Evolutionary conservation across 805 yeast genomes (phyloP).

Genomic region (Kuraishia piskuri): DNA sequence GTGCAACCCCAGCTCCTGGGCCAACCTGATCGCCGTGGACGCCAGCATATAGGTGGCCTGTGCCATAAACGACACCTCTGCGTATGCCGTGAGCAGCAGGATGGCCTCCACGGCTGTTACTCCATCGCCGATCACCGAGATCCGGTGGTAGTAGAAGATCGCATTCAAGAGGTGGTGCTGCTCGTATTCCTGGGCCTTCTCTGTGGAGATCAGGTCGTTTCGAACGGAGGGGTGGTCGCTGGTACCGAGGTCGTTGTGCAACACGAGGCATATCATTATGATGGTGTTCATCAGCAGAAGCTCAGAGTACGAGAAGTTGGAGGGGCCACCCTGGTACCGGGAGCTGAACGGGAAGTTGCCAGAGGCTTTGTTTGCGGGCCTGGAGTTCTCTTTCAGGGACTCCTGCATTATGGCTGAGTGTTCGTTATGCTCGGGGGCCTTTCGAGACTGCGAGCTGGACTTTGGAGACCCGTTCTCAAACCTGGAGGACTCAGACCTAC

Average conservation of each 20-base stretch:
- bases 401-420: neutral
- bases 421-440: no score
- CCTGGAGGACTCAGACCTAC: no score
- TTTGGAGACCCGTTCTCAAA: no score
- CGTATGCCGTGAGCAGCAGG: constrained; percentile 33
- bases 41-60: constrained; percentile 33
- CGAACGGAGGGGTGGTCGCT: constrained; percentile 1
- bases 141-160: constrained; percentile 43
- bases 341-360: no score
- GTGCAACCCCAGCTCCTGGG: constrained; percentile 51
- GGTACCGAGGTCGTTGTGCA: constrained; percentile 5
- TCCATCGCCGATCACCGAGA: constrained; percentile 43
- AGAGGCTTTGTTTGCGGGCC: no score
- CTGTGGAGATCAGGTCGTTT: constrained; percentile 6
- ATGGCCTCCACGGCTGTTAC: constrained; percentile 42
- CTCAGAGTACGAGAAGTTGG: constrained; percentile 20
- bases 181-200: constrained; percentile 18
- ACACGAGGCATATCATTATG: constrained; percentile 14
- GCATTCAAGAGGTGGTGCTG: constrained; percentile 28
- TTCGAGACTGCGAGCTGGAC: no score
- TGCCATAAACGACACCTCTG: constrained; percentile 22
- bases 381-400: neutral
- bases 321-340: constrained; percentile 4
- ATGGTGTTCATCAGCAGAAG: constrained; percentile 21
- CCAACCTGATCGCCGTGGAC: constrained; percentile 41